These are phyloP conservation scores for Pythium coloratum DNA, from an alignment of 352 stramenopile species.

Conservation along the genomic window DNA sequence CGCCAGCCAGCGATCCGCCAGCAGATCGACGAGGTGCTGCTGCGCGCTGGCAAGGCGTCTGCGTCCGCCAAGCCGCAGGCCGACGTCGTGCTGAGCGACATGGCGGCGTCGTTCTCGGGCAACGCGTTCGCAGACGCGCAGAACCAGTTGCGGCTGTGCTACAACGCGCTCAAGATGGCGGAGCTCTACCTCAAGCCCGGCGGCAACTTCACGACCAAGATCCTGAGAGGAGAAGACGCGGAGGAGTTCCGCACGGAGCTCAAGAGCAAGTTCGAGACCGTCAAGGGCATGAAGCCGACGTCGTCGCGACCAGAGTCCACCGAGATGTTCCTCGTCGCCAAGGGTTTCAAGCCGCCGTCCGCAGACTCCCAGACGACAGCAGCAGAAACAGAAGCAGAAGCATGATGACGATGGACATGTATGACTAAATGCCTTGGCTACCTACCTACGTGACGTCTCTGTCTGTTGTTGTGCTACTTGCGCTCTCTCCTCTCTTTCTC, in stretches of 20 bases:
- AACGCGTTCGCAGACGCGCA: slow-evolving; percentile 77
- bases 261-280: slow-evolving; percentile 62
- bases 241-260: slow-evolving; percentile 78
- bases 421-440: background rate
- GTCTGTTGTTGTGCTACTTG: background rate
- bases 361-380: background rate
- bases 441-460: background rate
- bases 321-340: slow-evolving; percentile 84
- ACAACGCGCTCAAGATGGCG: slow-evolving; percentile 86
- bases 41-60: slow-evolving; percentile 7
- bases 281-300: slow-evolving; percentile 82
- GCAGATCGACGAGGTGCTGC: slow-evolving; percentile 54
- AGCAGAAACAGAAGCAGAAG: background rate
- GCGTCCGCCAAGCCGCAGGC: slow-evolving; percentile 30
- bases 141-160: slow-evolving; percentile 77
- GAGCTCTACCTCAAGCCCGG: slow-evolving; percentile 77
- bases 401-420: background rate
- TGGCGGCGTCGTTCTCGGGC: slow-evolving; percentile 84
- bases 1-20: slow-evolving; percentile 51
- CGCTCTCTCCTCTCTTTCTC: background rate
- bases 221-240: slow-evolving; percentile 72
- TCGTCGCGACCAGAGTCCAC: slow-evolving; percentile 81
- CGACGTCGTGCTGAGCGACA: slow-evolving; percentile 88
- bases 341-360: slow-evolving; percentile 46
- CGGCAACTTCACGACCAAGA: slow-evolving; percentile 81